A percentile compares a stretch with the other conserved stretches of the same genome.
These are phyloP conservation scores for Claviceps capensis DNA, from an alignment of 2,329 filamentous ascomycete species.

Conservation along the genomic window DNA sequence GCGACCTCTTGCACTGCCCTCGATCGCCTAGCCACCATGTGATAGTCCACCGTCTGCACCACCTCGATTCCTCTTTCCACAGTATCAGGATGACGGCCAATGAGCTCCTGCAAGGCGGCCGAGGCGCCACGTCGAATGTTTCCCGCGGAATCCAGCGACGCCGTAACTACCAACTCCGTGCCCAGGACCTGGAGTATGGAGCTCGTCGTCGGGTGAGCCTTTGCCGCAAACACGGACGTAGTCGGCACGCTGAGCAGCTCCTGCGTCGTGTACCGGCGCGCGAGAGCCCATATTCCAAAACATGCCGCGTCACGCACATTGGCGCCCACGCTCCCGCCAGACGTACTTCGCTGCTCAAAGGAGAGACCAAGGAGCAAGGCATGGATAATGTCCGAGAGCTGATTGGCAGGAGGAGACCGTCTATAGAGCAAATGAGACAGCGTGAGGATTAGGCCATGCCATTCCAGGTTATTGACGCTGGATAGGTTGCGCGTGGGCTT, in stretches of 20 bases:
- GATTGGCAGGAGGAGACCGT: conserved; percentile 57
- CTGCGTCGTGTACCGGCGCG: conserved; percentile 68
- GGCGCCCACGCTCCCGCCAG: conserved; percentile 72
- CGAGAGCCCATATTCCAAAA: conserved; percentile 89
- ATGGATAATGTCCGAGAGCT: conserved; percentile 61
- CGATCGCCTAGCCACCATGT: conserved; percentile 76
- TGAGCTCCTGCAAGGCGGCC: conserved; percentile 83
- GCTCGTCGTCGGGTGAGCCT: conserved; percentile 19
- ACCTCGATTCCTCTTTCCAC: conserved; percentile 70
- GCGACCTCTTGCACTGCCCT: conserved; percentile 71
- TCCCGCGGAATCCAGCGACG: conserved; percentile 76
- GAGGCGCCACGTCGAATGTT: conserved; percentile 90
- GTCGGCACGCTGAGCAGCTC: conserved; percentile 57
- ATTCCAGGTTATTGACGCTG: conserved; percentile 67
- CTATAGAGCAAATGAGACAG: conserved; percentile 78
- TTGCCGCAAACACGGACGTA: conserved; percentile 27
- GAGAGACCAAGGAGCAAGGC: conserved; percentile 66
- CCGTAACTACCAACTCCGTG: conserved; percentile 66
- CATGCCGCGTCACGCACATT: conserved; percentile 92
- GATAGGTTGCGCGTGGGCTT: conserved; percentile 45
- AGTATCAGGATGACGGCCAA: conserved; percentile 81
- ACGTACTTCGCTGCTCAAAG: conserved; percentile 79
- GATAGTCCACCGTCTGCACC: conserved; percentile 86
- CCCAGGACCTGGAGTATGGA: conserved; percentile 65
- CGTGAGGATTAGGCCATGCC: conserved; percentile 87